Conservation (phyloP, 805 yeast species). For the Nakazawaea peltata region DNA sequence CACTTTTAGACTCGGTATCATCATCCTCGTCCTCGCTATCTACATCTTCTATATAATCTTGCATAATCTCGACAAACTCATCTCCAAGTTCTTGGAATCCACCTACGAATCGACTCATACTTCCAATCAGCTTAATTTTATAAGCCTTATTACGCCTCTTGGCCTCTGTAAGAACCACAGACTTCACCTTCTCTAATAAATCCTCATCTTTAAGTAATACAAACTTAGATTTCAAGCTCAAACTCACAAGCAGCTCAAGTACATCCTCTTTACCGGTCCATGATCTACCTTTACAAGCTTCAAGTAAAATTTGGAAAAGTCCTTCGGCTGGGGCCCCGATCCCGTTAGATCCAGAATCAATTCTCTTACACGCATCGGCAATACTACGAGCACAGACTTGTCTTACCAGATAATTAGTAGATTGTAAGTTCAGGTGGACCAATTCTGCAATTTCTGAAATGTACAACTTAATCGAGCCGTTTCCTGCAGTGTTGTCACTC, state of each 20-base stretch:
- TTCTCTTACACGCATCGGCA: conserved; percentile 44
- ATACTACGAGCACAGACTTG: conserved; percentile 65
- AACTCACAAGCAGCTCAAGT: conserved; percentile 58
- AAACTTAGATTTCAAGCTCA: conserved; percentile 37
- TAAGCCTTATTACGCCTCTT: conserved; percentile 60
- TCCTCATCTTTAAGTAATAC: conserved; percentile 23
- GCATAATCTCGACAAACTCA: conserved; percentile 29
- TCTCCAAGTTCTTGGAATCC: conserved; percentile 28
- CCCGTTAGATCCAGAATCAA: conserved; percentile 26
- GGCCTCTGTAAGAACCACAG: conserved; percentile 49
- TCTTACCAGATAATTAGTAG: conserved; percentile 56
- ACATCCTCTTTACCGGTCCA: conserved; percentile 86
- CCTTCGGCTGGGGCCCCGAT: conserved; percentile 15
- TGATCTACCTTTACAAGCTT: conserved; percentile 66
- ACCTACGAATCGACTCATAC: conserved; percentile 42
- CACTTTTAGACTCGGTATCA: no score
- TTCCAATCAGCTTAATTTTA: conserved; percentile 44
- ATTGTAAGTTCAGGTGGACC: conserved; percentile 39
- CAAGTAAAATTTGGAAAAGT: conserved; percentile 46
- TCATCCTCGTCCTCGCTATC: conserved; percentile 26
- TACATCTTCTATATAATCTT: conserved; percentile 30
- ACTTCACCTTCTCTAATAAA: conserved; percentile 29
- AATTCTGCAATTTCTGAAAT: conserved; percentile 57
- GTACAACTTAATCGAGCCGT: conserved; percentile 65
- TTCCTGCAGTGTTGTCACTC: conserved; percentile 74